A percentile compares a stretch with the other conserved stretches of the same genome.
Evolutionary conservation across 306 rosid species (phyloP).

Genomic region (Cucurbita maxima): DNA sequence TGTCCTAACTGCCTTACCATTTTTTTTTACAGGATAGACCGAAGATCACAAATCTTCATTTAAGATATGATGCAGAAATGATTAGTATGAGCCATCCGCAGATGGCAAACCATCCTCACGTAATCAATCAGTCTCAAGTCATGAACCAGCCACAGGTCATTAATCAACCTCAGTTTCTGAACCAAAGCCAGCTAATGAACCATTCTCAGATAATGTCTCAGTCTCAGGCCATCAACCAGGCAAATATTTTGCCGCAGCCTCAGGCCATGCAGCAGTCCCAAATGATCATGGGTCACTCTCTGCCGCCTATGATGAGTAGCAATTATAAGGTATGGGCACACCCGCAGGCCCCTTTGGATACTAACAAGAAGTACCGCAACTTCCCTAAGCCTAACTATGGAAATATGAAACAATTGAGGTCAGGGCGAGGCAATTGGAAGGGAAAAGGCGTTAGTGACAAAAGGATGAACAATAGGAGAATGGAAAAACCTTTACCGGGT

Average conservation of each 20-base stretch:
- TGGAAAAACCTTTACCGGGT: constrained; percentile 26
- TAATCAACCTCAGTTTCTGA: constrained; percentile 14
- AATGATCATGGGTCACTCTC: constrained; percentile 26
- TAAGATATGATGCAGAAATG: constrained; percentile 11
- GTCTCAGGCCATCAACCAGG: constrained; percentile 24
- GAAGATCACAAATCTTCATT: background rate
- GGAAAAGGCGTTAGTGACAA: constrained; percentile 51
- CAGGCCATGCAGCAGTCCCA: constrained; percentile 17
- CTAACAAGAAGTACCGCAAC: constrained; percentile 11
- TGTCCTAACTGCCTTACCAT: background rate
- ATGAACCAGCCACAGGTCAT: constrained; percentile 12
- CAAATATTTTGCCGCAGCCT: background rate
- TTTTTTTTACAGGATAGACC: background rate
- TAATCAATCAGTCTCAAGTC: background rate
- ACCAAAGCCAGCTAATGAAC: constrained; percentile 15
- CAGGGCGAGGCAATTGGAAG: constrained; percentile 53
- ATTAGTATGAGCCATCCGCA: constrained; percentile 18
- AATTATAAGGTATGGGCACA: constrained; percentile 27
- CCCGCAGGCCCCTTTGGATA: constrained; percentile 18
- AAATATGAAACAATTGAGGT: constrained; percentile 11
- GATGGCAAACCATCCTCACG: constrained; percentile 3
- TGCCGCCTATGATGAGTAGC: constrained; percentile 31
- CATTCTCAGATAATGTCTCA: constrained; percentile 26
- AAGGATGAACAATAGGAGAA: constrained; percentile 43
- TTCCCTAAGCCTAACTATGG: constrained; percentile 11